These are phyloP conservation scores for Tuber aestivum DNA, from an alignment of 495 filamentous ascomycete species.

Conservation along the genomic window DNA sequence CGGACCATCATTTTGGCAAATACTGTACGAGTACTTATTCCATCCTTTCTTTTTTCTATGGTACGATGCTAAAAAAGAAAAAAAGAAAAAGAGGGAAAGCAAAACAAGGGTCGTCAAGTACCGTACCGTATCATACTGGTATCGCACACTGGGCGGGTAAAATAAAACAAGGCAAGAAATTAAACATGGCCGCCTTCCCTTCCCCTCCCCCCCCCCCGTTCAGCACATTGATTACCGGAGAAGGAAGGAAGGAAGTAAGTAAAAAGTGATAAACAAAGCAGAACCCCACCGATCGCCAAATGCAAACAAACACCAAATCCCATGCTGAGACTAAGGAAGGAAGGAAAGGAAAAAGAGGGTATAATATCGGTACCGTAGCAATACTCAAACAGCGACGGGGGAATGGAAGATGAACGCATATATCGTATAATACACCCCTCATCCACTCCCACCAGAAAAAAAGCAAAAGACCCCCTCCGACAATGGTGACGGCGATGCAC, in stretches of 20 bases:
- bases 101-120: background rate
- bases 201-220: too few species aligned
- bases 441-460: background rate
- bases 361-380: too few species aligned
- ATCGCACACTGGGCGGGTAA: background rate
- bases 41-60: background rate
- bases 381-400: background rate
- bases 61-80: background rate
- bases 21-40: background rate
- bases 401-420: too few species aligned
- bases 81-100: too few species aligned
- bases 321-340: background rate
- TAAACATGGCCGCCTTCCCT: background rate
- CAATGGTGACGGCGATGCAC: background rate
- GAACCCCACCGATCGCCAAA: slow-evolving; percentile 1
- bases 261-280: background rate
- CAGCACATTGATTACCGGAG: background rate
- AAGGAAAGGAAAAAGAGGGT: background rate
- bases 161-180: background rate
- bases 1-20: background rate
- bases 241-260: background rate
- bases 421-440: too few species aligned
- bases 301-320: background rate
- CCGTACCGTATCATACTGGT: too few species aligned
- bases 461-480: background rate